Evolutionary conservation across 2,329 filamentous ascomycete species (phyloP).

Genomic region (Fusarium piperis): DNA sequence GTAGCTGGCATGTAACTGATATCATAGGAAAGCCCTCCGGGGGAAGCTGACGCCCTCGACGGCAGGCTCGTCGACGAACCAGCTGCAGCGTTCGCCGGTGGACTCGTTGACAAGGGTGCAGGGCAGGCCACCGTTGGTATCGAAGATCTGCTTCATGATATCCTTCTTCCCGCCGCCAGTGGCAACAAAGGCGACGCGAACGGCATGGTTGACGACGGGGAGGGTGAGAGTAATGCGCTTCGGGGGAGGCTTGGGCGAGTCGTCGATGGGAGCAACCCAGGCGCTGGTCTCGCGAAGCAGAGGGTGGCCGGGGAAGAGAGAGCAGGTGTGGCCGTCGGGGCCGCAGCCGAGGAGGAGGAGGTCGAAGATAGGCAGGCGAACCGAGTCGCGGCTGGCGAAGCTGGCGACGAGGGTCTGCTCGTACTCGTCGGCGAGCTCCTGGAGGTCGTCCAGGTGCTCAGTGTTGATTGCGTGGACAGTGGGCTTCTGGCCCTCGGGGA

Average conservation of each 20-base stretch:
- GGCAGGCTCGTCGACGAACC: slow-evolving; percentile 91
- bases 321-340: slow-evolving; percentile 97
- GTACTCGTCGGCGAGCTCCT: slow-evolving; percentile 94
- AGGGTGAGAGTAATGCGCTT: slow-evolving; percentile 91
- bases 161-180: slow-evolving; percentile 91
- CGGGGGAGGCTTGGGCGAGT: slow-evolving; percentile 94
- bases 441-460: slow-evolving; percentile 74
- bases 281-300: slow-evolving; percentile 86
- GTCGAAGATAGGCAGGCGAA: slow-evolving; percentile 95
- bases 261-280: slow-evolving; percentile 91
- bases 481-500: slow-evolving; percentile 74
- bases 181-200: slow-evolving; percentile 90
- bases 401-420: slow-evolving; percentile 85
- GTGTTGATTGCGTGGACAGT: slow-evolving; percentile 82
- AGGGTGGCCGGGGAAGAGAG: slow-evolving; percentile 89
- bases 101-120: slow-evolving; percentile 89
- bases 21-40: slow-evolving; percentile 70
- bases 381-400: slow-evolving; percentile 92
- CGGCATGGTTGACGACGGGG: slow-evolving; percentile 87
- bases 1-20: slow-evolving; percentile 7
- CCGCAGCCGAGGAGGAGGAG: slow-evolving; percentile 92
- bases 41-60: slow-evolving; percentile 88
- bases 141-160: slow-evolving; percentile 91
- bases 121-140: slow-evolving; percentile 79
- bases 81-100: slow-evolving; percentile 86